phyloP scores from a whole-genome alignment of 805 yeast genomes.

The Metschnikowia amazonensis region DNA sequence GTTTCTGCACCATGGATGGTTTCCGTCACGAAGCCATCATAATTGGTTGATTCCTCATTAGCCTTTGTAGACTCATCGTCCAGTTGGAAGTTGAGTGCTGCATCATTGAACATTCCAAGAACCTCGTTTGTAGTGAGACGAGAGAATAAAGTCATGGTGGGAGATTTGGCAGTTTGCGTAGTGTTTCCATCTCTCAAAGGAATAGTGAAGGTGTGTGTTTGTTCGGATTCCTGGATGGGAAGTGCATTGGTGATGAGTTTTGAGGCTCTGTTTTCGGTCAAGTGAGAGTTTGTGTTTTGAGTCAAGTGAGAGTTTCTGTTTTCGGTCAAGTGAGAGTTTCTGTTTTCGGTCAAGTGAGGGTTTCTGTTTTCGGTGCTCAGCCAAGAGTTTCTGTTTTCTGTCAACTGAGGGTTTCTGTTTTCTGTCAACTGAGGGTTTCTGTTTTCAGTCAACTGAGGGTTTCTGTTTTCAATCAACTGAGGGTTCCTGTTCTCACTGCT shows the following conservation, averaged over 20 bases:
- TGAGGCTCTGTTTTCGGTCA: too few relatives aligned
- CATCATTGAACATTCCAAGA: constrained; percentile 67
- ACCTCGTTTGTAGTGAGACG: constrained; percentile 74
- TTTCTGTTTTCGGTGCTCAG: too few relatives aligned
- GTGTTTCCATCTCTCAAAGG: constrained; percentile 42
- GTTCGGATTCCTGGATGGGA: constrained; percentile 7
- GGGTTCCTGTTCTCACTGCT: too few relatives aligned
- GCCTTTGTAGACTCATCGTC: constrained; percentile 29
- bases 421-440: too few relatives aligned
- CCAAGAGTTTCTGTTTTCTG: too few relatives aligned
- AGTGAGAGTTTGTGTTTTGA: too few relatives aligned
- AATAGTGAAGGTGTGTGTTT: constrained; percentile 35
- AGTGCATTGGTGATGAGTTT: not conserved
- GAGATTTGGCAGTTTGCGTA: constrained; percentile 47
- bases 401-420: too few relatives aligned
- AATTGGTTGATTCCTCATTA: constrained; percentile 29
- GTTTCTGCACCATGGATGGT: constrained; percentile 28
- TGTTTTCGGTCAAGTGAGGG: too few relatives aligned
- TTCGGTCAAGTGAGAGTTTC: too few relatives aligned
- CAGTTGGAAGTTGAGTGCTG: constrained; percentile 29
- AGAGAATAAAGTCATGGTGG: constrained; percentile 76
- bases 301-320: too few relatives aligned
- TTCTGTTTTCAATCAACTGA: not conserved
- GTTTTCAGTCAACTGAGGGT: not conserved
- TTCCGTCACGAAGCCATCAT: constrained; percentile 48